phyloP scores from a whole-genome alignment of 768 basidiomycete species.

The Leccinum aurantiacum region DNA sequence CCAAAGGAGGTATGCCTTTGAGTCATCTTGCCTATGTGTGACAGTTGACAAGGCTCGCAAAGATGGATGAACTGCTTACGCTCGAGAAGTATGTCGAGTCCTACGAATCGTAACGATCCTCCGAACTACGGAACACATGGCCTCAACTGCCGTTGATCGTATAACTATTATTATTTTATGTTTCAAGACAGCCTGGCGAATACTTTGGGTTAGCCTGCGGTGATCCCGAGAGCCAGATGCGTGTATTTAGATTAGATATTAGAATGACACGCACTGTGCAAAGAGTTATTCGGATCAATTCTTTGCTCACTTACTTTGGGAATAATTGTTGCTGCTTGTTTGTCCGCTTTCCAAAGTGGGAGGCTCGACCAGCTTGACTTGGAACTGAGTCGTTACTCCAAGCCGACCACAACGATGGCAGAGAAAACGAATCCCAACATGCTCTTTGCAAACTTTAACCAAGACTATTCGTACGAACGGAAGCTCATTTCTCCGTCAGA shows the following conservation, averaged over 20 bases:
- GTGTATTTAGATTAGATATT: slow-evolving; percentile 14
- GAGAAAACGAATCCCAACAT: slow-evolving; percentile 47
- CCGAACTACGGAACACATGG: slow-evolving; percentile 8
- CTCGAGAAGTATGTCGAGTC: slow-evolving; percentile 72
- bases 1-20: slow-evolving; percentile 63
- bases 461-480: slow-evolving; percentile 82
- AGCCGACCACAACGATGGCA: slow-evolving; percentile 31
- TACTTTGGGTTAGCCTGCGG: not conserved
- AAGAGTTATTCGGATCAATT: not conserved
- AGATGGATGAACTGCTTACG: slow-evolving; percentile 73
- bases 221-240: slow-evolving; percentile 8
- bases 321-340: slow-evolving; percentile 13
- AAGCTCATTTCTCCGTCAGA: not conserved
- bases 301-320: no score
- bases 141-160: slow-evolving; percentile 25
- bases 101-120: slow-evolving; percentile 42
- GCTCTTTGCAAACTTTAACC: slow-evolving; percentile 96
- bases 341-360: slow-evolving; percentile 15
- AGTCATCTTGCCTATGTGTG: not conserved
- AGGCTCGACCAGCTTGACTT: slow-evolving; percentile 3
- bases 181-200: slow-evolving; percentile 1
- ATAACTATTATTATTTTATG: not conserved
- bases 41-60: slow-evolving; percentile 1
- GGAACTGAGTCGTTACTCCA: not conserved
- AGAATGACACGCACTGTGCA: not conserved